A percentile compares a stretch with the other conserved stretches of the same genome.
phyloP scores from a whole-genome alignment of 495 filamentous ascomycete genomes.

The Neurospora sp. region DNA sequence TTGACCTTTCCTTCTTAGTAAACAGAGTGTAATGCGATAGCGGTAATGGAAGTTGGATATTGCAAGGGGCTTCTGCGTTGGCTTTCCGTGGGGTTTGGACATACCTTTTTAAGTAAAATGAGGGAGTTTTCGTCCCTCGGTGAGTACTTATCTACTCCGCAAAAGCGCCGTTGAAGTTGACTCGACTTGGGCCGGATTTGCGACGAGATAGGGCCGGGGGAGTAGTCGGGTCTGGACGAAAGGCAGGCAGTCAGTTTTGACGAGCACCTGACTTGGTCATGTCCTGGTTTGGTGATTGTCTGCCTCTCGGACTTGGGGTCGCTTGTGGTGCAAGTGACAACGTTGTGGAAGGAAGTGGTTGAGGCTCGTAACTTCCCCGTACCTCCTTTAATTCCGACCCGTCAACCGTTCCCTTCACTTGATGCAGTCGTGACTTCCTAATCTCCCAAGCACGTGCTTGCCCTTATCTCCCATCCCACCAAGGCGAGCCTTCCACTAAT shows the following conservation, averaged over 20 bases:
- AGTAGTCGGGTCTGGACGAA: background rate
- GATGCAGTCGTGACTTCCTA: background rate
- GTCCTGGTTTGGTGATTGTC: background rate
- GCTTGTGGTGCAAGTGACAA: background rate
- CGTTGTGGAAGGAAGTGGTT: background rate
- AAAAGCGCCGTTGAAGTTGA: background rate
- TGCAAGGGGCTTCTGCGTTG: background rate
- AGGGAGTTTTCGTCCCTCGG: background rate
- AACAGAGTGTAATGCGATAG: background rate
- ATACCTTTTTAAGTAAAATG: background rate
- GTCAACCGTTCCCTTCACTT: background rate
- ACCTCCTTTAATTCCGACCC: background rate
- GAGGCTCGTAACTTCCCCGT: background rate
- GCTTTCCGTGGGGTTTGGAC: background rate
- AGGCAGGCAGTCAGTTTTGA: background rate
- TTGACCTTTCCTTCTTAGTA: background rate
- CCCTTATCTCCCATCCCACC: background rate
- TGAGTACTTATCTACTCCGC: background rate
- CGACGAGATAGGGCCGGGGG: background rate
- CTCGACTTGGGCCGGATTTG: background rate
- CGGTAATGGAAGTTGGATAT: background rate
- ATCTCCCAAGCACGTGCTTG: background rate
- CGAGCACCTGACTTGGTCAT: background rate
- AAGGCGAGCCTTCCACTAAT: background rate
- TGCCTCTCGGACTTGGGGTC: background rate